A percentile compares a stretch with the other conserved stretches of the same genome.
Conservation (phyloP, 768 basidiomycete species). For the Phaeolepiota aurea region DNA sequence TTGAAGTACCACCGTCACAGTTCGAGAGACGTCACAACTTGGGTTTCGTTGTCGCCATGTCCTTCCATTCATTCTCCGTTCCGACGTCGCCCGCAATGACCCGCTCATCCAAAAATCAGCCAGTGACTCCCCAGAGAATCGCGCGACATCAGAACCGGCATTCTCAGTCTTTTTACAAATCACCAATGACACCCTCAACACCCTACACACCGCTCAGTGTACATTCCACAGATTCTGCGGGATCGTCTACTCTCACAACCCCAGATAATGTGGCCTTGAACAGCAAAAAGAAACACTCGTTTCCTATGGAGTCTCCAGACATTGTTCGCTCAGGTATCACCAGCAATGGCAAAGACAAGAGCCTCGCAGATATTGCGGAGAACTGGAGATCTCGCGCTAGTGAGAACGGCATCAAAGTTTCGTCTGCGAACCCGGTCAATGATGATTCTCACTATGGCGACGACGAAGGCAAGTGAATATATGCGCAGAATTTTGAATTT, state of each 20-base stretch:
- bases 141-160: conserved; percentile 37
- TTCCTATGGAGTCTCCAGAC: conserved; percentile 35
- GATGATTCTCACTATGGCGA: conserved; percentile 41
- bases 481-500: conserved; percentile 8
- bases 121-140: conserved; percentile 62
- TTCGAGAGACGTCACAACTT: background rate
- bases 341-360: conserved; percentile 28
- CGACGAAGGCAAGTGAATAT: conserved; percentile 33
- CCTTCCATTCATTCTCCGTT: conserved; percentile 20
- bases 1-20: background rate
- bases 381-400: conserved; percentile 69
- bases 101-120: conserved; percentile 32
- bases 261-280: conserved; percentile 38
- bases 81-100: conserved; percentile 38
- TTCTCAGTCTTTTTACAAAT: conserved; percentile 40
- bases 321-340: conserved; percentile 18
- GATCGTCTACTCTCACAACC: conserved; percentile 49
- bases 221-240: conserved; percentile 49
- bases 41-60: conserved; percentile 15
- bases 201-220: conserved; percentile 68
- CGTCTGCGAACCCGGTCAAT: conserved; percentile 30
- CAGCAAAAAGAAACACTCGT: conserved; percentile 30
- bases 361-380: conserved; percentile 51
- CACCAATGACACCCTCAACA: conserved; percentile 56
- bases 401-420: conserved; percentile 65